These are phyloP conservation scores for Besnoitia besnoiti DNA, from an alignment of 169 alveolate genomes.

Conservation along the genomic window DNA sequence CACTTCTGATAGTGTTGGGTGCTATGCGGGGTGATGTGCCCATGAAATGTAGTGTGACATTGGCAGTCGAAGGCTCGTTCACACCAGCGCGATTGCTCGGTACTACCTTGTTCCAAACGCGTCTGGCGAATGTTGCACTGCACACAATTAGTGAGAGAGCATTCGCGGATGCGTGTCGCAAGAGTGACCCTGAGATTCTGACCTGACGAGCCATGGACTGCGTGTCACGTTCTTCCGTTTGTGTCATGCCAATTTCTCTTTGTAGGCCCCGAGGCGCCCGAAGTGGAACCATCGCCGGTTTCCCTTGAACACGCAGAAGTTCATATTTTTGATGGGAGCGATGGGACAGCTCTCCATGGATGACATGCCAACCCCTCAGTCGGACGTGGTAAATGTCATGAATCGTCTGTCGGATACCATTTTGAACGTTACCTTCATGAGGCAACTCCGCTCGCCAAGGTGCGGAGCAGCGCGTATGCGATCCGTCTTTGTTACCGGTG, in stretches of 20 bases:
- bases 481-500: constrained; percentile 74
- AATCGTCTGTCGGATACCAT: constrained; percentile 27
- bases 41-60: no score
- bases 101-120: no score
- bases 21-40: no score
- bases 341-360: constrained; percentile 57
- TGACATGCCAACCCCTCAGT: constrained; percentile 49
- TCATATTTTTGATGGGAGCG: constrained; percentile 58
- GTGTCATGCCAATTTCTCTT: neutral
- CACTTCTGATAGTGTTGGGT: no score
- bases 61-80: no score
- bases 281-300: constrained; percentile 56
- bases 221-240: neutral
- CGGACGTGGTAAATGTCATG: constrained; percentile 37
- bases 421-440: constrained; percentile 37
- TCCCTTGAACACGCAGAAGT: constrained; percentile 62
- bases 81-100: no score
- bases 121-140: neutral
- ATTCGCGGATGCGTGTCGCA: neutral
- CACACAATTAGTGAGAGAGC: neutral
- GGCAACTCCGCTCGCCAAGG: constrained; percentile 12
- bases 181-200: neutral
- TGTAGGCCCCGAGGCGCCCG: constrained; percentile 48
- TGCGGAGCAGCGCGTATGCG: neutral
- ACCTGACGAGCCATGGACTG: neutral